A percentile compares a stretch with the other conserved stretches of the same genome.
These are phyloP conservation scores for Ophiostoma fasciatum DNA, from an alignment of 2,329 filamentous ascomycete species.

Conservation along the genomic window DNA sequence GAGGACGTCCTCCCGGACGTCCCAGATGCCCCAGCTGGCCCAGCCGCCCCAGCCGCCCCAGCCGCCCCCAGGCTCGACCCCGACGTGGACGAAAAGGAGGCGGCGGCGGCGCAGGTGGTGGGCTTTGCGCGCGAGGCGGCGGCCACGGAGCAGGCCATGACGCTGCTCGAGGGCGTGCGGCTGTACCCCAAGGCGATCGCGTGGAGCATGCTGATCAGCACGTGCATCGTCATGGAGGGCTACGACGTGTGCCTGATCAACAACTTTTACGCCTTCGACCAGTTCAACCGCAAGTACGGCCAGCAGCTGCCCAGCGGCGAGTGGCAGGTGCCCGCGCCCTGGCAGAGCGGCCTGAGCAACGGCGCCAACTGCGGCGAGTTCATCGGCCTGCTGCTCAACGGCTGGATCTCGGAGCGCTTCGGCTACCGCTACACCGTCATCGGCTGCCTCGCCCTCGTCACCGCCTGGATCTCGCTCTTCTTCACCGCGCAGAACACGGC, in stretches of 20 bases:
- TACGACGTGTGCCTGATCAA: constrained; percentile 72
- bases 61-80: background rate
- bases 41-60: too few species aligned
- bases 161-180: constrained; percentile 57
- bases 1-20: too few species aligned
- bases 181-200: constrained; percentile 76
- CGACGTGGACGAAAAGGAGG: too few species aligned
- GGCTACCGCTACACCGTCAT: constrained; percentile 54
- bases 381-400: constrained; percentile 51
- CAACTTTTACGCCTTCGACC: constrained; percentile 47
- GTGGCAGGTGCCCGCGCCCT: constrained; percentile 43
- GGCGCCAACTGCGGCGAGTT: constrained; percentile 48
- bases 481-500: constrained; percentile 48
- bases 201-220: constrained; percentile 79
- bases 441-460: constrained; percentile 35
- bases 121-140: constrained; percentile 1
- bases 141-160: constrained; percentile 53
- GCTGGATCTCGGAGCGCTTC: constrained; percentile 49
- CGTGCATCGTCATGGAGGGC: constrained; percentile 82
- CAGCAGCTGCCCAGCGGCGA: constrained; percentile 26
- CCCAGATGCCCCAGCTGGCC: too few species aligned
- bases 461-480: constrained; percentile 46
- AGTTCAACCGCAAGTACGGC: constrained; percentile 45
- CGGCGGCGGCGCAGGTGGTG: too few species aligned
- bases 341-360: constrained; percentile 44